A percentile compares a stretch with the other conserved stretches of the same genome.
phyloP scores from a whole-genome alignment of 75 land plant genomes.

The Cupressus sempervirens region DNA sequence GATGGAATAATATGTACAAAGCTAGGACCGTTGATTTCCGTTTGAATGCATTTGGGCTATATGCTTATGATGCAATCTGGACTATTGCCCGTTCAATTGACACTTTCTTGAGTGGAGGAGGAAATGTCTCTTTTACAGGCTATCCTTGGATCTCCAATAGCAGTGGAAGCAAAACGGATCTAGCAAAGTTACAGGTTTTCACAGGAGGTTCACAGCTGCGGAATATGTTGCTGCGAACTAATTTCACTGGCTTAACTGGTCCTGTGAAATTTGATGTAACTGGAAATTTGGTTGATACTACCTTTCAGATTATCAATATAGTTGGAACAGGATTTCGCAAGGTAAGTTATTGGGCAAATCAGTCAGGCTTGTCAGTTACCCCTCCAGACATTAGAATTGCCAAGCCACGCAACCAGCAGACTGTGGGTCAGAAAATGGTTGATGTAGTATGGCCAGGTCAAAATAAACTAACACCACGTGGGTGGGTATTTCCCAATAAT shows the following conservation, averaged over 20 bases:
- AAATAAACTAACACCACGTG: conserved; percentile 41
- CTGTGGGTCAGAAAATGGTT: conserved; percentile 39
- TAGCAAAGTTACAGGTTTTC: conserved; percentile 35
- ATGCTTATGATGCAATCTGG: conserved; percentile 69
- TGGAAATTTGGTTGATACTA: conserved; percentile 28
- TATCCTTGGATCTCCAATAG: neutral
- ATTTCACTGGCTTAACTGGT: conserved; percentile 60
- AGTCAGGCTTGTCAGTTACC: conserved; percentile 51
- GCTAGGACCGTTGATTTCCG: conserved; percentile 15
- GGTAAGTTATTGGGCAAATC: conserved; percentile 65
- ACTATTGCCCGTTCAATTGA: conserved; percentile 44
- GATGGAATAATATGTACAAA: conserved; percentile 18
- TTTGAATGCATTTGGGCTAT: conserved; percentile 49
- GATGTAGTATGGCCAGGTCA: conserved; percentile 79
- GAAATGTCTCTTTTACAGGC: conserved; percentile 43
- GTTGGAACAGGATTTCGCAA: conserved; percentile 30
- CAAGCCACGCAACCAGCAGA: conserved; percentile 21
- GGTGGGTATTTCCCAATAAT: conserved; percentile 83
- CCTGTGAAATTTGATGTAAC: conserved; percentile 29
- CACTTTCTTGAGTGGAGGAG: conserved; percentile 21
- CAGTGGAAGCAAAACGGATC: conserved; percentile 27
- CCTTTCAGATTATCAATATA: conserved; percentile 50
- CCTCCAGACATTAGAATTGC: conserved; percentile 41
- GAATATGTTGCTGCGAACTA: conserved; percentile 24
- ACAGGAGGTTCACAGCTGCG: conserved; percentile 45